Evolutionary conservation across 768 basidiomycete species (phyloP).

Genomic region (Rhodotorula diobovata): DNA sequence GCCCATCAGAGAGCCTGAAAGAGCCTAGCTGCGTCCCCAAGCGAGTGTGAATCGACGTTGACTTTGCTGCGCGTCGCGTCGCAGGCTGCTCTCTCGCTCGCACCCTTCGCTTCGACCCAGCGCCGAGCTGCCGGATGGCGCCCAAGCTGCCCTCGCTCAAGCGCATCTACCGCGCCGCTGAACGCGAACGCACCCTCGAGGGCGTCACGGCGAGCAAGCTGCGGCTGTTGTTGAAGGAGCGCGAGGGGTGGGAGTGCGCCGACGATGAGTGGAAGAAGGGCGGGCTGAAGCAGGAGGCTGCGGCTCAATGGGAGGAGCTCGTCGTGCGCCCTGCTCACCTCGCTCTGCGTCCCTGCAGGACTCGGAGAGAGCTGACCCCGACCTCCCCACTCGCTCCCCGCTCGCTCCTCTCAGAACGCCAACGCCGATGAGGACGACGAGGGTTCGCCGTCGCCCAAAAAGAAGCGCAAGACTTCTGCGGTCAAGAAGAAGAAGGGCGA

Average conservation of each 20-base stretch:
- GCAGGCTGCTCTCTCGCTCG: too few species aligned
- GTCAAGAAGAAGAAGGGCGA: neutral
- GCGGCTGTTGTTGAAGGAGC: neutral
- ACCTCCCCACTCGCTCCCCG: neutral
- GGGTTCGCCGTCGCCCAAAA: neutral
- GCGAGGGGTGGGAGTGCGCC: constrained; percentile 1
- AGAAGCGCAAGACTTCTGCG: constrained; percentile 7
- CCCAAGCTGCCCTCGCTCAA: neutral
- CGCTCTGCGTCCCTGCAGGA: neutral
- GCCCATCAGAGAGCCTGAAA: too few species aligned
- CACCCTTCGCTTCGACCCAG: too few species aligned
- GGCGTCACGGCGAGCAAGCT: neutral
- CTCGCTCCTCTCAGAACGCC: neutral
- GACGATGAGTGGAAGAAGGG: neutral
- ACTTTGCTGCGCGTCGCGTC: too few species aligned
- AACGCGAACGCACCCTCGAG: too few species aligned
- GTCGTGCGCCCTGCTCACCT: neutral
- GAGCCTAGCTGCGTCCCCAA: too few species aligned
- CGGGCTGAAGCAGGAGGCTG: neutral
- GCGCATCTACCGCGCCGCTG: neutral
- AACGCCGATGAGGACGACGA: neutral
- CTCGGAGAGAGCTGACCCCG: neutral
- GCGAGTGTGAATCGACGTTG: too few species aligned
- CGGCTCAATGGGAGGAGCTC: neutral
- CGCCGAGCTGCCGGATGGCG: neutral